Conservation (phyloP, 345 rosid genomes). For the Hirschfeldia incana region DNA sequence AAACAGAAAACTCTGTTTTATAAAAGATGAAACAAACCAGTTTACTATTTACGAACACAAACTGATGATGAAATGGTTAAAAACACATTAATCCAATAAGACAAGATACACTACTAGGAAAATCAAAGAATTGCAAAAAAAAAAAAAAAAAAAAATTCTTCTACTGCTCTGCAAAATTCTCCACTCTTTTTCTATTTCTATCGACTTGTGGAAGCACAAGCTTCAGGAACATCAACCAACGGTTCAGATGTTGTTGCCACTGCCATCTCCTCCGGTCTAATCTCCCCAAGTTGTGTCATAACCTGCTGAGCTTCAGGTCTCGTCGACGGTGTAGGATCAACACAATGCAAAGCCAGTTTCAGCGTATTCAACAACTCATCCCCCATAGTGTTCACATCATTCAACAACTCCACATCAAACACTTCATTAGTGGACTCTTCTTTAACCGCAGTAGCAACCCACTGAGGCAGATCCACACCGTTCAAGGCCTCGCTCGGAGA, state of each 20-base stretch:
- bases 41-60: conserved; percentile 46
- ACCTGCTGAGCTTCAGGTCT: conserved; percentile 81
- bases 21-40: conserved; percentile 1
- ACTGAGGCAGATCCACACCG: conserved; percentile 86
- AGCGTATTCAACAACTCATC: conserved; percentile 83
- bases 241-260: conserved; percentile 33
- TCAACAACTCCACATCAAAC: conserved; percentile 82
- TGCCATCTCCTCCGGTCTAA: conserved; percentile 53
- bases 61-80: background rate
- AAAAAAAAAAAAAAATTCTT: background rate
- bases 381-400: conserved; percentile 32
- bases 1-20: background rate
- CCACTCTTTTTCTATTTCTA: background rate
- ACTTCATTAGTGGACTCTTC: conserved; percentile 96
- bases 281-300: conserved; percentile 69
- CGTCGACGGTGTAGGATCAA: conserved; percentile 77
- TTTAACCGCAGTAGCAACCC: conserved; percentile 95
- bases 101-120: conserved; percentile 28
- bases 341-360: conserved; percentile 89
- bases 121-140: conserved; percentile 52
- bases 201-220: conserved; percentile 51
- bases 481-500: conserved; percentile 47
- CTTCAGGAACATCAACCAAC: conserved; percentile 49
- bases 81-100: background rate
- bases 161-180: conserved; percentile 23